Evolutionary conservation across 345 rosid species (phyloP).

Genomic region (Turritis glabra): DNA sequence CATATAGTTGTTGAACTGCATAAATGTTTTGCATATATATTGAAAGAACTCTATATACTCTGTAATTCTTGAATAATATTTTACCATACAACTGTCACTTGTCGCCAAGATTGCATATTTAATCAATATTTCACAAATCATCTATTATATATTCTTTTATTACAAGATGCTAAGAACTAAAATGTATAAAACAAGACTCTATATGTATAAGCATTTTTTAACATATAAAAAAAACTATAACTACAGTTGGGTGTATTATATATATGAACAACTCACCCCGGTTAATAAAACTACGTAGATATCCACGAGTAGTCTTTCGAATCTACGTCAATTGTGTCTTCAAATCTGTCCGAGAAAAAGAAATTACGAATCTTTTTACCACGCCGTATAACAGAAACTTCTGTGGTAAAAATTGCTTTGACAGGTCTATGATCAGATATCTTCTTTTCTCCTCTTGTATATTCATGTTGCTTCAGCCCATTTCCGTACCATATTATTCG

Average conservation of each 20-base stretch:
- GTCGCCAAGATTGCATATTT: not conserved
- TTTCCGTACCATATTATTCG: conserved; percentile 72
- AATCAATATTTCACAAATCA: not conserved
- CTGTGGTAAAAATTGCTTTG: conserved; percentile 55
- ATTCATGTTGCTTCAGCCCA: conserved; percentile 63
- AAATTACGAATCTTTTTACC: conserved; percentile 43
- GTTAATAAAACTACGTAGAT: conserved; percentile 20
- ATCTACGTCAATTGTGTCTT: conserved; percentile 37
- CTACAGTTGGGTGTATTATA: not conserved
- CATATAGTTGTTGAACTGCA: not conserved
- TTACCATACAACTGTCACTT: not conserved
- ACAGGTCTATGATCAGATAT: conserved; percentile 86
- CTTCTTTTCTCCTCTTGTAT: conserved; percentile 62
- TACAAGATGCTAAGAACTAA: not conserved
- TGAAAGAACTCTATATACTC: not conserved
- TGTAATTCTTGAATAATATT: not conserved
- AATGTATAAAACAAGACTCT: not conserved
- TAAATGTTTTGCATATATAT: no score
- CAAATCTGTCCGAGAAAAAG: conserved; percentile 58
- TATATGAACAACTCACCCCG: not conserved
- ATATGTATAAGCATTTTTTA: not conserved
- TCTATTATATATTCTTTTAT: not conserved
- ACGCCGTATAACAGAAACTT: conserved; percentile 41
- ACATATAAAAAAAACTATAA: not conserved
- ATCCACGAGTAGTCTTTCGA: conserved; percentile 37